Evolutionary conservation across 176 grass and related monocot species (phyloP).

Genomic region (Avena eriantha): DNA sequence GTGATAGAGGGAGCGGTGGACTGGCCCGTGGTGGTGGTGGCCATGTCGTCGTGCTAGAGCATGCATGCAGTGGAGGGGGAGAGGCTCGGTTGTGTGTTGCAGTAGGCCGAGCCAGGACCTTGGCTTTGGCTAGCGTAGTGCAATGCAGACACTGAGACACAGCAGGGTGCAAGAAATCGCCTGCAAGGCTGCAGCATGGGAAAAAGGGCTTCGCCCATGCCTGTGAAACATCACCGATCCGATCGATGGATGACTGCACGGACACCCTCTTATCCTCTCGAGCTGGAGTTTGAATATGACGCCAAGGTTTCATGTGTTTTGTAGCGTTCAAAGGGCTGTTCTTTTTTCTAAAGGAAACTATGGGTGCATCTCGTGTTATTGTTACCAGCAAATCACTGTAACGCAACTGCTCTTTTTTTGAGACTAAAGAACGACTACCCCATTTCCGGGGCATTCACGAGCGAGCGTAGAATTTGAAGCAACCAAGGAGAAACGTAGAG

Average conservation of each 20-base stretch:
- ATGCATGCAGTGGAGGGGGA: slow-evolving; percentile 29
- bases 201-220: slow-evolving; percentile 19
- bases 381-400: not conserved
- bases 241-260: not conserved
- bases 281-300: too few relatives aligned
- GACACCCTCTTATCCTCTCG: not conserved
- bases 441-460: not conserved
- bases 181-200: slow-evolving; percentile 26
- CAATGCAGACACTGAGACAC: not conserved
- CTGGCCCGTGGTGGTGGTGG: not conserved
- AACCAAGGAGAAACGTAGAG: not conserved
- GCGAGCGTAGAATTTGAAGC: not conserved
- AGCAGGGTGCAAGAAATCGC: slow-evolving; percentile 42
- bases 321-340: not conserved
- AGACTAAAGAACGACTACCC: not conserved
- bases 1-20: not conserved
- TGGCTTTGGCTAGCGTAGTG: not conserved
- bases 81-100: slow-evolving; percentile 43
- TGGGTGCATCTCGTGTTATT: not conserved
- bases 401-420: not conserved
- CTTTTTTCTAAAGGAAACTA: not conserved
- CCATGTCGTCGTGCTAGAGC: not conserved
- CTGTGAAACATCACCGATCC: not conserved
- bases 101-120: slow-evolving; percentile 17
- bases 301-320: not conserved